Conservation (phyloP, 2,329 filamentous ascomycete species). For the Fulvia fulva region DNA sequence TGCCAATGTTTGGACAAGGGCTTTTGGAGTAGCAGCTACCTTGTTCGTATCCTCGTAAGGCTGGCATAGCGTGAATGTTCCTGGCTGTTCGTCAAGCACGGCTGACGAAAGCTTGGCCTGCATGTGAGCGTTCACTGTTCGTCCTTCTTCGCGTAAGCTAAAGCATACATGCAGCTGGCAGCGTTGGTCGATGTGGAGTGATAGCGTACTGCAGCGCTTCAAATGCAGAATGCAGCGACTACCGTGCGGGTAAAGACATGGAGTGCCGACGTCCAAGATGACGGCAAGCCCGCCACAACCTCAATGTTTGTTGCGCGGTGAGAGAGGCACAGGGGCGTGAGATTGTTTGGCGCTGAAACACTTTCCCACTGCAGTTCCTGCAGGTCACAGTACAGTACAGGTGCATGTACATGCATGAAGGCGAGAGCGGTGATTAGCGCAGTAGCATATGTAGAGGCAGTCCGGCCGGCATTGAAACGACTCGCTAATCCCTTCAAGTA, state of each 20-base stretch:
- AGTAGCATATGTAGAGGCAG: no score
- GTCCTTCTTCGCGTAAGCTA: not conserved
- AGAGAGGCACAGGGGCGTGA: not conserved
- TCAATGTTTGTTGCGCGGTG: no score
- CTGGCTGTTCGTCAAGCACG: not conserved
- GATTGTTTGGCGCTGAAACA: not conserved
- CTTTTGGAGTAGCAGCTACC: not conserved
- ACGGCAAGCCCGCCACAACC: no score
- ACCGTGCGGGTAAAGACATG: no score
- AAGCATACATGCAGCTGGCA: not conserved
- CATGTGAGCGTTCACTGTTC: no score
- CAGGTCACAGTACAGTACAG: not conserved
- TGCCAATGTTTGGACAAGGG: not conserved
- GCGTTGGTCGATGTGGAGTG: no score
- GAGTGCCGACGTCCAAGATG: no score
- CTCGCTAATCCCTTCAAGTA: not conserved
- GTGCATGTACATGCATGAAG: not conserved
- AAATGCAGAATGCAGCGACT: no score
- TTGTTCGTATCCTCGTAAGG: not conserved
- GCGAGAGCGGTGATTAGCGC: not conserved
- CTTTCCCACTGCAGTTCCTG: not conserved
- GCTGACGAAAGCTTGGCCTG: not conserved
- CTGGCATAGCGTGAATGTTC: not conserved
- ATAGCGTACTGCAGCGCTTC: no score
- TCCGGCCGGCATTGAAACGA: not conserved